Evolutionary conservation across 2,329 filamentous ascomycete species (phyloP).

Genomic region (Calonectria hawksworthii): DNA sequence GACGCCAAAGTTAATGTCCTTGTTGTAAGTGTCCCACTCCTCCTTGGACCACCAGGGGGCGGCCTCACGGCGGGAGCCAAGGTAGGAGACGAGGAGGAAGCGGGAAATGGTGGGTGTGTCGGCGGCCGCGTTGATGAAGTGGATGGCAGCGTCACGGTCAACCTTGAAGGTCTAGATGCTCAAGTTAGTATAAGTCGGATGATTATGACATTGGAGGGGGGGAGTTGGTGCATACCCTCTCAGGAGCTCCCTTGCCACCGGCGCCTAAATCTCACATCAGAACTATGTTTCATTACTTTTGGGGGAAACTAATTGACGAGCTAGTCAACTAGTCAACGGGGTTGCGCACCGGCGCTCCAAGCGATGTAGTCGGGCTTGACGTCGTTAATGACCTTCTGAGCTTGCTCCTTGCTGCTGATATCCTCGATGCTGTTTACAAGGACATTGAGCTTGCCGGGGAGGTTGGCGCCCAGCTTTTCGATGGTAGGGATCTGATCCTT

Average conservation of each 20-base stretch:
- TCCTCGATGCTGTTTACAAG: conserved; percentile 80
- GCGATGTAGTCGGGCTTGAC: conserved; percentile 76
- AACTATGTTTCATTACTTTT: background rate
- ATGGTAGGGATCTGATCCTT: conserved; percentile 77
- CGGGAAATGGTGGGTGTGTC: conserved; percentile 67
- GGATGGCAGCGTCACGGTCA: conserved; percentile 74
- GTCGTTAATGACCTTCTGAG: conserved; percentile 71
- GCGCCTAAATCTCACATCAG: conserved; percentile 58
- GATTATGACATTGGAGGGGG: background rate
- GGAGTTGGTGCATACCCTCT: conserved; percentile 52
- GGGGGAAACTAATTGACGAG: background rate
- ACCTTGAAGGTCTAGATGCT: conserved; percentile 65
- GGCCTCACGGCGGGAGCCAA: conserved; percentile 64
- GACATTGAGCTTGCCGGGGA: conserved; percentile 76
- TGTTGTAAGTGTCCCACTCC: conserved; percentile 62
- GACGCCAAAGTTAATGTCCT: conserved; percentile 53
- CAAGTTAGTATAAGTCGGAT: conserved; percentile 3
- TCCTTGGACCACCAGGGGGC: conserved; percentile 70
- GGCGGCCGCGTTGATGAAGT: conserved; percentile 73
- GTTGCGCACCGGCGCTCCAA: conserved; percentile 74
- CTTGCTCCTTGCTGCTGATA: conserved; percentile 73
- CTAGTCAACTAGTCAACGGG: background rate
- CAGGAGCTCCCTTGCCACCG: conserved; percentile 70
- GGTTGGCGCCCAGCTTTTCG: conserved; percentile 69
- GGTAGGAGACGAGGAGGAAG: conserved; percentile 76